phyloP scores from a whole-genome alignment of 164 flowering plant genomes.

The Tetrastigma voinierianum region DNA sequence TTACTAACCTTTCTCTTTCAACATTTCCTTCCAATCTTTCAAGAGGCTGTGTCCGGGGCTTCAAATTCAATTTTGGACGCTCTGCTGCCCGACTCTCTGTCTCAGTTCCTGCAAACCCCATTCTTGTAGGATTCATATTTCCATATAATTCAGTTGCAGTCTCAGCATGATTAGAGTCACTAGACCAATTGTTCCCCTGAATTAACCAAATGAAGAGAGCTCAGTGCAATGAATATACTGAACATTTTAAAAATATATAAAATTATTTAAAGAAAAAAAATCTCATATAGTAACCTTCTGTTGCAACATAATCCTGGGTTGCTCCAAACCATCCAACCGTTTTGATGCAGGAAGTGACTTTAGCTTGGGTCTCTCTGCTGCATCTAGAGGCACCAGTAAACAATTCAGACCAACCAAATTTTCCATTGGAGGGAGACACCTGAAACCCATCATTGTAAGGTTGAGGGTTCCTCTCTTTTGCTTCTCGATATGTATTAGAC shows the following conservation, averaged over 20 bases:
- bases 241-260: background rate
- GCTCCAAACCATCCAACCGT: slow-evolving; percentile 55
- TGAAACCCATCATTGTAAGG: slow-evolving; percentile 21
- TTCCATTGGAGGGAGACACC: slow-evolving; percentile 30
- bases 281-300: background rate
- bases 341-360: slow-evolving; percentile 77
- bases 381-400: slow-evolving; percentile 34
- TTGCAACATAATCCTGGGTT: slow-evolving; percentile 55
- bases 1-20: slow-evolving; percentile 61
- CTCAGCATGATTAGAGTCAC: slow-evolving; percentile 33
- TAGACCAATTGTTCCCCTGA: slow-evolving; percentile 30
- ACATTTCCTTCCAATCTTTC: slow-evolving; percentile 41
- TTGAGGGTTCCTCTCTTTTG: slow-evolving; percentile 25
- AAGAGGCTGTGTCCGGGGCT: slow-evolving; percentile 68
- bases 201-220: slow-evolving; percentile 5
- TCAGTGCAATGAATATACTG: background rate
- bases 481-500: slow-evolving; percentile 28
- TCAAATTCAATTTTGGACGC: slow-evolving; percentile 76
- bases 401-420: slow-evolving; percentile 27
- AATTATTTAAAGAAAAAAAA: background rate
- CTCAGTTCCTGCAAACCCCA: slow-evolving; percentile 42
- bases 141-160: slow-evolving; percentile 23
- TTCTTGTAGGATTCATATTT: slow-evolving; percentile 30
- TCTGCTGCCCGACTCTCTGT: slow-evolving; percentile 41
- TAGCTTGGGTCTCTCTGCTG: slow-evolving; percentile 69